A percentile compares a stretch with the other conserved stretches of the same genome.
Conservation (phyloP, 352 stramenopile species). For the Pythium sukuiense region DNA sequence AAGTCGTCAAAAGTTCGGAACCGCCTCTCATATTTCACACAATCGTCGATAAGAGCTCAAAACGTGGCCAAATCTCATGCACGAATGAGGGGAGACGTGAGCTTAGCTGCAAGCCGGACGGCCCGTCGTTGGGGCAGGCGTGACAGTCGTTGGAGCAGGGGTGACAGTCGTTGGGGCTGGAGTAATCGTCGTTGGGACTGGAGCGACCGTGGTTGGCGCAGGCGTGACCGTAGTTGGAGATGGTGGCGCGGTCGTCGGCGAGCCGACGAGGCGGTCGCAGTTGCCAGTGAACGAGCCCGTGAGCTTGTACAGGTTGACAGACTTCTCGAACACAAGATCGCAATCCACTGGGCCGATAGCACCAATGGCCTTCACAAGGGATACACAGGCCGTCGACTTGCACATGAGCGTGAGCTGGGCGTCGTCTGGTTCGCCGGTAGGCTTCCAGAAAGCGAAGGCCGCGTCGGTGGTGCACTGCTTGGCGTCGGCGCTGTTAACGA, state of each 20-base stretch:
- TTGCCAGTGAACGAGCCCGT: not conserved
- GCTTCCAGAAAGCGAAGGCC: constrained; percentile 34
- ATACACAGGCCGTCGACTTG: constrained; percentile 22
- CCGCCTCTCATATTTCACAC: not conserved
- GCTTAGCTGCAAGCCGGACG: not conserved
- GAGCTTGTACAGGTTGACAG: not conserved
- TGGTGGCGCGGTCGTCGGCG: not conserved
- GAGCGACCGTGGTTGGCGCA: not conserved
- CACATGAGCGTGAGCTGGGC: constrained; percentile 34
- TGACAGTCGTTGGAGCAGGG: not conserved
- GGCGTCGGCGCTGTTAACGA: not conserved
- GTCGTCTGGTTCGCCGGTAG: constrained; percentile 28
- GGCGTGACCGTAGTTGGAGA: not conserved
- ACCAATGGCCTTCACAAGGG: not conserved
- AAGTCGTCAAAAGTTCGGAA: not conserved
- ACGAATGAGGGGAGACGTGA: not conserved
- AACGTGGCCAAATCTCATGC: not conserved
- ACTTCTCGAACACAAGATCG: not conserved
- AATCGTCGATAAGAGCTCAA: not conserved
- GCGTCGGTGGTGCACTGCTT: constrained; percentile 27
- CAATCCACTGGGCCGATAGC: not conserved
- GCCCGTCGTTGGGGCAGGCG: not conserved
- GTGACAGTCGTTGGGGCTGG: not conserved
- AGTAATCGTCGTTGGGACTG: not conserved
- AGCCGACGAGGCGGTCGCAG: not conserved